A percentile compares a stretch with the other conserved stretches of the same genome.
Evolutionary conservation across 768 basidiomycete genomes (phyloP).

Genomic region (Boletus sp.): DNA sequence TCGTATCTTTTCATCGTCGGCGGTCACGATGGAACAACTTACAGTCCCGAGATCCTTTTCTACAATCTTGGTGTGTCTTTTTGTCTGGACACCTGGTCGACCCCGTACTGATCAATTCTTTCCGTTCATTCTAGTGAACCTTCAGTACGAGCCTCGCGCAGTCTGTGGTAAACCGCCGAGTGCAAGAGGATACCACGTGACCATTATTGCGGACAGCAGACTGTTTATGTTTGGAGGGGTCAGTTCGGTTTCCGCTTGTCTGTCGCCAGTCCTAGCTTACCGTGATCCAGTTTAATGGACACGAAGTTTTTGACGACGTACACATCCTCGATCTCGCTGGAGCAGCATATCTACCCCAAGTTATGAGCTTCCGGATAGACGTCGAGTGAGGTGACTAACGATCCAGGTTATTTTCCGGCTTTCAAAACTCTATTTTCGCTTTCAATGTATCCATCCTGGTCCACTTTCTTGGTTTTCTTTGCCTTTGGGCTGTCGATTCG

Average conservation of each 20-base stretch:
- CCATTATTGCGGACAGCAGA: conserved; percentile 78
- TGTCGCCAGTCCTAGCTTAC: not conserved
- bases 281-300: conserved; percentile 62
- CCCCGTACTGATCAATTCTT: not conserved
- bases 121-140: conserved; percentile 52
- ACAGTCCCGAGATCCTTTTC: conserved; percentile 69
- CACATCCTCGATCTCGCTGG: conserved; percentile 83
- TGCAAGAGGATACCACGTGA: conserved; percentile 80
- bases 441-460: not conserved
- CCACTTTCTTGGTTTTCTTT: not conserved
- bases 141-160: conserved; percentile 76
- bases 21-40: conserved; percentile 79
- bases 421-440: not conserved
- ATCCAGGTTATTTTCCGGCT: not conserved
- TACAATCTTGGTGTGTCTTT: conserved; percentile 75
- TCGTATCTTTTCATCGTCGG: conserved; percentile 88
- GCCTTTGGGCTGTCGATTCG: not conserved
- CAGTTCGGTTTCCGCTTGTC: conserved; percentile 7
- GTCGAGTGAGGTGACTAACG: conserved; percentile 19
- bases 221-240: conserved; percentile 82
- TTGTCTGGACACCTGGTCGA: not conserved
- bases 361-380: conserved; percentile 70
- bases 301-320: conserved; percentile 80
- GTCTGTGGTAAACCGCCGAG: conserved; percentile 67
- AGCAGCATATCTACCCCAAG: conserved; percentile 86